A percentile compares a stretch with the other conserved stretches of the same genome.
Evolutionary conservation across 257 asterid species (phyloP).

Genomic region (Fraxinus excelsior): DNA sequence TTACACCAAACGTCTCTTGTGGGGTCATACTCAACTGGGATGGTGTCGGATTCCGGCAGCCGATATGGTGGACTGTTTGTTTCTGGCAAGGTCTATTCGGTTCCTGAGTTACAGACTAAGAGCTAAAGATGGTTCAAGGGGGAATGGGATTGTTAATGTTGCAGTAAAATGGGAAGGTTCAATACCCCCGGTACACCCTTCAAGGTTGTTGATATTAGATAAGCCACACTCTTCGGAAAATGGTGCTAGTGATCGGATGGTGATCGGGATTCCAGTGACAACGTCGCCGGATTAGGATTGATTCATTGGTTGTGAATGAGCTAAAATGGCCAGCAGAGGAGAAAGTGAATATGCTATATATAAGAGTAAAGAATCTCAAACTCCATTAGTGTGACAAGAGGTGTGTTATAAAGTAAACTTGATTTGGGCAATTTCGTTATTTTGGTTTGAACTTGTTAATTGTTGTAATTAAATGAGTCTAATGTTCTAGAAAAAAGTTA

Average conservation of each 20-base stretch:
- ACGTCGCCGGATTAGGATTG: background rate
- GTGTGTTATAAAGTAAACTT: too few relatives aligned
- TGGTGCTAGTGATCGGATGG: slow-evolving; percentile 7
- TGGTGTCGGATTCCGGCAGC: slow-evolving; percentile 52
- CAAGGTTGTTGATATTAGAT: background rate
- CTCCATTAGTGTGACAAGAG: too few relatives aligned
- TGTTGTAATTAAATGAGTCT: too few relatives aligned
- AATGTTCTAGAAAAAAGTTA: too few relatives aligned
- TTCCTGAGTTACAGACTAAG: slow-evolving; percentile 43
- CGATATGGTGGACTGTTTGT: slow-evolving; percentile 30
- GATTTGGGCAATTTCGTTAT: too few relatives aligned
- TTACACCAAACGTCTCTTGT: slow-evolving; percentile 34
- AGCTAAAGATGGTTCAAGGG: slow-evolving; percentile 48
- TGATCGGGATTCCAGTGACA: slow-evolving; percentile 34
- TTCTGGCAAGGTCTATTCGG: slow-evolving; percentile 32
- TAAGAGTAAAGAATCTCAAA: too few relatives aligned
- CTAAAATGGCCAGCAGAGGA: background rate
- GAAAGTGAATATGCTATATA: too few relatives aligned
- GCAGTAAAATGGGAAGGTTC: slow-evolving; percentile 38
- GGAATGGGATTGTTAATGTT: slow-evolving; percentile 50
- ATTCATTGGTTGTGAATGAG: background rate
- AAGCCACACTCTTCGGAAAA: slow-evolving; percentile 3
- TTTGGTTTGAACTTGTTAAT: too few relatives aligned
- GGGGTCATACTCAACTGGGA: slow-evolving; percentile 41
- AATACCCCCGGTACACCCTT: slow-evolving; percentile 4